Conservation (phyloP, 768 basidiomycete species). For the Paxillus rubicundulus region DNA sequence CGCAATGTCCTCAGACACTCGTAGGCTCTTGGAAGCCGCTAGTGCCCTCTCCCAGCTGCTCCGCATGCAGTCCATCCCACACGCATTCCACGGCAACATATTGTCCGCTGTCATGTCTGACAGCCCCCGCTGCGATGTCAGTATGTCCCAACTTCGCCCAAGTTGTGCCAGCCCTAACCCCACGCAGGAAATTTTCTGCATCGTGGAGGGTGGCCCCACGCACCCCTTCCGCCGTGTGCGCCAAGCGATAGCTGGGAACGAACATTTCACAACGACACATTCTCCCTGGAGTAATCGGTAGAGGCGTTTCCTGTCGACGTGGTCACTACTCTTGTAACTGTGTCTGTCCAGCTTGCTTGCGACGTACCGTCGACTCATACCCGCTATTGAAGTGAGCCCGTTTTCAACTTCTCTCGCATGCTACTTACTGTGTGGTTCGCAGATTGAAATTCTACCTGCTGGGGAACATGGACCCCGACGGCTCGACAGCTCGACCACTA, state of each 20-base stretch:
- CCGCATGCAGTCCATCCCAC: constrained; percentile 54
- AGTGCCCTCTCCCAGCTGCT: constrained; percentile 69
- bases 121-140: constrained; percentile 61
- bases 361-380: constrained; percentile 73
- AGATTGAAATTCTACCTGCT: constrained; percentile 84
- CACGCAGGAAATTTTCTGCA: constrained; percentile 76
- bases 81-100: constrained; percentile 80
- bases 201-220: constrained; percentile 70
- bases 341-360: constrained; percentile 57
- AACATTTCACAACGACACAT: constrained; percentile 62
- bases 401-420: constrained; percentile 4
- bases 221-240: constrained; percentile 81
- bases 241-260: constrained; percentile 64
- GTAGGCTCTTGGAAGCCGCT: constrained; percentile 76
- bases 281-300: constrained; percentile 90
- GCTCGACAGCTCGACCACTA: constrained; percentile 65
- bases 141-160: constrained; percentile 23
- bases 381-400: constrained; percentile 64
- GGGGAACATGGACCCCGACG: constrained; percentile 79
- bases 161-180: constrained; percentile 7
- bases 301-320: constrained; percentile 12
- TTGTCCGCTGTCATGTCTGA: constrained; percentile 69
- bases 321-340: constrained; percentile 8
- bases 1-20: constrained; percentile 63
- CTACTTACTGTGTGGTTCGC: constrained; percentile 6